Evolutionary conservation across 2,329 filamentous ascomycete species (phyloP).

Genomic region (Cryphonectria naterciae): DNA sequence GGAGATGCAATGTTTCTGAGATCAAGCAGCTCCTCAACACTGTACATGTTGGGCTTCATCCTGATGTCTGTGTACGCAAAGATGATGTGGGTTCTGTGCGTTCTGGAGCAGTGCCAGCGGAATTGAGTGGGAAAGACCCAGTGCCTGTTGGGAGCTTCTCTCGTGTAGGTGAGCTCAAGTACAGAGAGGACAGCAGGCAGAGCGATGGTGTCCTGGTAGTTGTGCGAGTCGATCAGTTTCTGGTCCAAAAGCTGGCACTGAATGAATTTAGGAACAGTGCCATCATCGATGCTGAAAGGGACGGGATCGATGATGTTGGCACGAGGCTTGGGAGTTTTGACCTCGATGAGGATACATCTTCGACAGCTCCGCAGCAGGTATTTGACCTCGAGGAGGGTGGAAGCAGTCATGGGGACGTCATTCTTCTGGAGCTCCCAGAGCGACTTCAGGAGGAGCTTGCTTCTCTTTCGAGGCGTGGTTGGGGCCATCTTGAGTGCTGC

Average conservation of each 20-base stretch:
- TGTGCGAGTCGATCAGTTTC: conserved; percentile 41
- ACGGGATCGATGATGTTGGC: conserved; percentile 33
- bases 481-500: conserved; percentile 21
- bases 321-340: conserved; percentile 13
- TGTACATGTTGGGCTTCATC: conserved; percentile 51
- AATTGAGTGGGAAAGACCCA: conserved; percentile 44
- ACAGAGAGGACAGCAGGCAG: conserved; percentile 42
- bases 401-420: conserved; percentile 33
- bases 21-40: conserved; percentile 49
- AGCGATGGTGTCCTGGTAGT: conserved; percentile 33
- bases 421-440: conserved; percentile 34
- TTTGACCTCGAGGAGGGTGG: conserved; percentile 35
- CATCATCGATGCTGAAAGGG: conserved; percentile 21
- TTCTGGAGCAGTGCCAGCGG: conserved; percentile 41
- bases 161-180: conserved; percentile 35
- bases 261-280: conserved; percentile 41
- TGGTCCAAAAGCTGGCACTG: conserved; percentile 47
- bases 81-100: conserved; percentile 44
- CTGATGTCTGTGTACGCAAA: conserved; percentile 44
- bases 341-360: conserved; percentile 23
- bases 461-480: conserved; percentile 21
- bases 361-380: conserved; percentile 31
- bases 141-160: conserved; percentile 29
- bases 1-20: conserved; percentile 37
- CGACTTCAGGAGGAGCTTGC: conserved; percentile 28